phyloP scores from a whole-genome alignment of 345 rosid genomes.

The Pistacia vera region DNA sequence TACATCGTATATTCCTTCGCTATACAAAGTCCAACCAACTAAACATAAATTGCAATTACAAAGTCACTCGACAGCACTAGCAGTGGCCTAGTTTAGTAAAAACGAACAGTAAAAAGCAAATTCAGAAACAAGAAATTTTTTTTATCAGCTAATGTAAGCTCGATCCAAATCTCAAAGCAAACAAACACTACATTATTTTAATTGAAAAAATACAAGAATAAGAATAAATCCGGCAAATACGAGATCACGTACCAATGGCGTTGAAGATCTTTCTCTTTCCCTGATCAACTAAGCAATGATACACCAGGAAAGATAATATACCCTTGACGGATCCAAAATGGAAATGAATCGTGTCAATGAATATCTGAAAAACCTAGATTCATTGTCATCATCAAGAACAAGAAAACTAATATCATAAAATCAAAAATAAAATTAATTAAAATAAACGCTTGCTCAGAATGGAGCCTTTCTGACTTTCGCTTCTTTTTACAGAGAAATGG shows the following conservation, averaged over 20 bases:
- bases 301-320: neutral
- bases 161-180: neutral
- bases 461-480: neutral
- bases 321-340: constrained; percentile 1
- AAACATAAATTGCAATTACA: neutral
- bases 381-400: neutral
- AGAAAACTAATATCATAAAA: neutral
- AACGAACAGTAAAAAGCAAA: neutral
- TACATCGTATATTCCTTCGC: neutral
- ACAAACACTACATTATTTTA: neutral
- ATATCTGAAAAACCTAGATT: neutral
- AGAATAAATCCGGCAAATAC: neutral
- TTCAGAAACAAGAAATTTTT: neutral
- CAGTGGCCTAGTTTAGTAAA: neutral
- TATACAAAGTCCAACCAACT: neutral
- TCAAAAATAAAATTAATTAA: too few species aligned
- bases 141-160: neutral
- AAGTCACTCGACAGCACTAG: neutral
- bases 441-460: neutral
- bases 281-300: constrained; percentile 6
- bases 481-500: neutral
- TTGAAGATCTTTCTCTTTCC: constrained; percentile 6
- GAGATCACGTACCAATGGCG: constrained; percentile 22
- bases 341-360: constrained; percentile 7
- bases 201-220: neutral